phyloP scores from a whole-genome alignment of 345 rosid genomes.

The Populus nigra region DNA sequence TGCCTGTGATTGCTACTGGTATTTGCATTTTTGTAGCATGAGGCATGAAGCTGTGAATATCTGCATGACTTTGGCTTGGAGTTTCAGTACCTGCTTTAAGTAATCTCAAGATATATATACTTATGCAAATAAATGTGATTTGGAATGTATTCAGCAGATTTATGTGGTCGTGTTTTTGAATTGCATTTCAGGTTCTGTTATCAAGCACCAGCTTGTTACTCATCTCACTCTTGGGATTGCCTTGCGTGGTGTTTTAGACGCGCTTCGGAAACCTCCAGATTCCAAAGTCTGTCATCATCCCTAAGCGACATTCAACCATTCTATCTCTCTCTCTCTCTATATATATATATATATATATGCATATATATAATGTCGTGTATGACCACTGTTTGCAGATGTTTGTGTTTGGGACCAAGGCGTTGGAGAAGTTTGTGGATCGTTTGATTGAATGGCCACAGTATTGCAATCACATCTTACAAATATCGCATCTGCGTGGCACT shows the following conservation, averaged over 20 bases:
- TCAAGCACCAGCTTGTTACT: constrained; percentile 93
- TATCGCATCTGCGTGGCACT: constrained; percentile 83
- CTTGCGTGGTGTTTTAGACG: constrained; percentile 87
- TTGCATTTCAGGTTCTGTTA: constrained; percentile 70
- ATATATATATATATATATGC: not conserved
- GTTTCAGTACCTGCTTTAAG: not conserved
- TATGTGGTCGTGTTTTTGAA: constrained; percentile 10
- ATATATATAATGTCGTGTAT: constrained; percentile 1
- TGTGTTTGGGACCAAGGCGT: constrained; percentile 89
- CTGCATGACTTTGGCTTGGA: not conserved
- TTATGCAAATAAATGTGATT: not conserved
- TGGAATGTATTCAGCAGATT: not conserved
- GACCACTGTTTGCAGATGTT: constrained; percentile 64
- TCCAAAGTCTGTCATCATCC: constrained; percentile 65
- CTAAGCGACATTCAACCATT: not conserved
- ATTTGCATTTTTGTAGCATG: not conserved
- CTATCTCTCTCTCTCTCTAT: not conserved
- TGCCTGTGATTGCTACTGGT: not conserved
- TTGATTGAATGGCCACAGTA: constrained; percentile 96
- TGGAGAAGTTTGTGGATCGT: constrained; percentile 96
- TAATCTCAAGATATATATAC: not conserved
- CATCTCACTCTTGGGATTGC: constrained; percentile 93
- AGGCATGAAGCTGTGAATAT: not conserved
- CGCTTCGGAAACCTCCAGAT: constrained; percentile 94
- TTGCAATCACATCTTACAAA: constrained; percentile 96